These are phyloP conservation scores for Monilinia fructigena DNA, from an alignment of 2,329 filamentous ascomycete species.

Conservation along the genomic window DNA sequence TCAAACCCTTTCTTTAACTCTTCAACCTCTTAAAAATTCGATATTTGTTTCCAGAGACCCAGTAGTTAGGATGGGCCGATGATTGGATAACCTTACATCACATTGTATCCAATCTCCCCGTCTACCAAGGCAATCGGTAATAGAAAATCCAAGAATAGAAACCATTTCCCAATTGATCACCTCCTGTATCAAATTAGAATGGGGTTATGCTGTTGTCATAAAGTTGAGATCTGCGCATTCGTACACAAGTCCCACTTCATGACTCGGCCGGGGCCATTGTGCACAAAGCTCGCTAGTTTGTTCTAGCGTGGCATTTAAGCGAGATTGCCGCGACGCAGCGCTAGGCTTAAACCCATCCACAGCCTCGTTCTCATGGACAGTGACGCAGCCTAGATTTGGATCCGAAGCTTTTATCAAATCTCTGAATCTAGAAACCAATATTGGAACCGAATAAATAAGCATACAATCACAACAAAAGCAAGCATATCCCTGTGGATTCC, in stretches of 20 bases:
- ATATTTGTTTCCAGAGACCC: neutral
- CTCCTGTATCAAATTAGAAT: neutral
- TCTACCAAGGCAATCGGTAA: no score
- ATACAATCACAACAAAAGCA: neutral
- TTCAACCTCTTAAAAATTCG: no score
- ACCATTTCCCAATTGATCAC: neutral
- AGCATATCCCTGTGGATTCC: no score
- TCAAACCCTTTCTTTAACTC: no score
- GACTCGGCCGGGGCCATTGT: neutral
- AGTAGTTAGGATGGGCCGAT: neutral
- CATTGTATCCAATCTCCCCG: neutral
- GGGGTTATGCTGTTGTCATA: neutral
- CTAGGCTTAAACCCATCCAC: slow-evolving; percentile 3
- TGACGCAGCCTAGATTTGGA: neutral
- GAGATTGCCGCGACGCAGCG: neutral
- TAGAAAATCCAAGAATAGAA: neutral
- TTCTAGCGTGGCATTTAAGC: neutral
- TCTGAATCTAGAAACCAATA: neutral
- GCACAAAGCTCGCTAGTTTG: neutral
- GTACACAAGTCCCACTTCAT: neutral
- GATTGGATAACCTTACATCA: neutral
- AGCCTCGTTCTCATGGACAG: slow-evolving; percentile 7
- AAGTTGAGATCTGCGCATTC: slow-evolving; percentile 2
- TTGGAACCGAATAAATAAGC: neutral
- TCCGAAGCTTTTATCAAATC: neutral